These are phyloP conservation scores for Didymella pinodella DNA, from an alignment of 2,329 filamentous ascomycete species.

Conservation along the genomic window DNA sequence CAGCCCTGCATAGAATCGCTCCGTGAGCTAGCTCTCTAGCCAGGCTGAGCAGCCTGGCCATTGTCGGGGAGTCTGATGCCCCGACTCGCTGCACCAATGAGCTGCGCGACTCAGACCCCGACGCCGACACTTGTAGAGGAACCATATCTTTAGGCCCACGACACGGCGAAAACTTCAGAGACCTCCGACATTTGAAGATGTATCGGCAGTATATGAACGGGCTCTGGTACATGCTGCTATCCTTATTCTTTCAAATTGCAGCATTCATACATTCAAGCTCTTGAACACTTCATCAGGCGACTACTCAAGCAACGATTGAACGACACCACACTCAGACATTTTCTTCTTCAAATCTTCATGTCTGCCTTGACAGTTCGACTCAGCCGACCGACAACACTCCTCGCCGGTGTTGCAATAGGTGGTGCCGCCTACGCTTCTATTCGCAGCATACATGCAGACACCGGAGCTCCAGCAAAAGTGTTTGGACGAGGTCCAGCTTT, in stretches of 20 bases:
- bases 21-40: neutral
- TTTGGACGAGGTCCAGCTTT: conserved; percentile 69
- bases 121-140: neutral
- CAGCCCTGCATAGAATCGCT: neutral
- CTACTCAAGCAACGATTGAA: neutral
- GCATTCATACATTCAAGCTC: neutral
- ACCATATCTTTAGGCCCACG: neutral
- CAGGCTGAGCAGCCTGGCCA: neutral
- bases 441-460: conserved; percentile 19
- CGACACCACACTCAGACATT: neutral
- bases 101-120: neutral
- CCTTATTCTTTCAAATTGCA: neutral
- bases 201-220: conserved; percentile 1
- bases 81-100: neutral
- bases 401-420: conserved; percentile 5
- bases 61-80: neutral
- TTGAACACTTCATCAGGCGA: neutral
- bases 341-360: neutral
- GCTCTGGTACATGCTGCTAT: neutral
- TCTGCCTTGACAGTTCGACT: neutral
- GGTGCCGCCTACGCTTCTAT: conserved; percentile 3
- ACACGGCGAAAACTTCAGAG: neutral
- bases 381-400: conserved; percentile 1
- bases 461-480: conserved; percentile 17
- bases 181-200: neutral